Percentiles rank a stretch among this genome's conserved stretches.
Evolutionary conservation across 2,329 filamentous ascomycete species (phyloP).

Genomic region (Claviceps quebecensis): DNA sequence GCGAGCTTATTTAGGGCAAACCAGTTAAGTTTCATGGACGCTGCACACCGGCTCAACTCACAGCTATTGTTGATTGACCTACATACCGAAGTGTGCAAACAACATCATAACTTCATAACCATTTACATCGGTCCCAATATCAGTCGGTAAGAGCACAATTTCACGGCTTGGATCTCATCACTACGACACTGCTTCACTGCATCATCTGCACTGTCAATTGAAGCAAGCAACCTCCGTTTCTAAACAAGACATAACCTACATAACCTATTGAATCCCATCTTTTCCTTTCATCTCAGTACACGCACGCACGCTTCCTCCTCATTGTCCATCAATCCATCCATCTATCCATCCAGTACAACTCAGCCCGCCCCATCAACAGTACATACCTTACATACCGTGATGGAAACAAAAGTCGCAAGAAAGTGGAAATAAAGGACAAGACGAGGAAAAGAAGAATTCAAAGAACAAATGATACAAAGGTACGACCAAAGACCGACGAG

Average conservation of each 20-base stretch:
- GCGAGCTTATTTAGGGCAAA: too few relatives aligned
- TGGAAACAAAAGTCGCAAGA: background rate
- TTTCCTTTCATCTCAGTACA: background rate
- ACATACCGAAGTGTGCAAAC: too few relatives aligned
- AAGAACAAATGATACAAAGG: background rate
- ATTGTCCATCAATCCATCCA: background rate
- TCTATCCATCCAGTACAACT: background rate
- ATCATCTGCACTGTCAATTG: too few relatives aligned
- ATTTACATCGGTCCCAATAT: too few relatives aligned
- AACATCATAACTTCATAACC: too few relatives aligned
- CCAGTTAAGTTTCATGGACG: too few relatives aligned
- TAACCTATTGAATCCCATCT: background rate
- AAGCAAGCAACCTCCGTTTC: too few relatives aligned
- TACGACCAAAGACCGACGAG: background rate
- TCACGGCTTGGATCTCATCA: too few relatives aligned
- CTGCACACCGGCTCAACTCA: too few relatives aligned
- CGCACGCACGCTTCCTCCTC: background rate
- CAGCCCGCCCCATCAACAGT: background rate
- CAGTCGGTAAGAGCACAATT: too few relatives aligned
- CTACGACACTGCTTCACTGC: too few relatives aligned
- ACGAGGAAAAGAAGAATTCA: background rate
- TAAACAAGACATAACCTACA: background rate
- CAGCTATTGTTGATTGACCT: too few relatives aligned
- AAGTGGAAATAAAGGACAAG: background rate
- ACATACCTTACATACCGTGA: background rate